Evolutionary conservation across 768 basidiomycete genomes (phyloP).

Genomic region (Leucosporidium scottii): DNA sequence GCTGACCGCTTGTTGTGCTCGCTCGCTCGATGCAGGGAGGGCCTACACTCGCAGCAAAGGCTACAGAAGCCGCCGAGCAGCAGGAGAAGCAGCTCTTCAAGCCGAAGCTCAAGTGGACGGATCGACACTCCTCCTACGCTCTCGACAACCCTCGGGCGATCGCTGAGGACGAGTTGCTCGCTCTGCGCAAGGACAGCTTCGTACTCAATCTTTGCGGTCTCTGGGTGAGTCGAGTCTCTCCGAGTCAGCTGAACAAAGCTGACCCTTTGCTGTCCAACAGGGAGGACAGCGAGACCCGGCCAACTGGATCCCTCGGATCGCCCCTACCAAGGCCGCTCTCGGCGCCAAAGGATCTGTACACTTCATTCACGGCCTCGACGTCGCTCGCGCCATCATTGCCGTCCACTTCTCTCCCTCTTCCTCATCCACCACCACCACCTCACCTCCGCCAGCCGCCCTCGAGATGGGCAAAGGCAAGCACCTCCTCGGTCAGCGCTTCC

Average conservation of each 20-base stretch:
- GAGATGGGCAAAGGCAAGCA: background rate
- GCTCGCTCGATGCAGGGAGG: conserved; percentile 35
- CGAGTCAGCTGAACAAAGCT: background rate
- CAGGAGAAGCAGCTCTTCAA: conserved; percentile 15
- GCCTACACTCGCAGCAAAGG: conserved; percentile 33
- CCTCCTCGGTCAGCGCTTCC: conserved; percentile 4
- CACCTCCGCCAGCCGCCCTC: conserved; percentile 47
- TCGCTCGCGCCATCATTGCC: conserved; percentile 57
- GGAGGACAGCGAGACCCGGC: conserved; percentile 51
- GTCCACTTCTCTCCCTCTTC: conserved; percentile 48
- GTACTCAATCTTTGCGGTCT: conserved; percentile 60
- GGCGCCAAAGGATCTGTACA: conserved; percentile 55
- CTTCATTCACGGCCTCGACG: conserved; percentile 56
- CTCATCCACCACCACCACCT: conserved; percentile 47
- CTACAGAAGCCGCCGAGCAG: background rate
- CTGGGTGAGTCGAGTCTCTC: conserved; percentile 43
- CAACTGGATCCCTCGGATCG: conserved; percentile 54
- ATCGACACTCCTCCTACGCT: conserved; percentile 51
- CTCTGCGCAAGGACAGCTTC: conserved; percentile 47
- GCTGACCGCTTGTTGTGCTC: background rate
- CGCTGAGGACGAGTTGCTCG: conserved; percentile 55
- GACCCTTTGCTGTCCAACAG: background rate
- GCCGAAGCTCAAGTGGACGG: conserved; percentile 46
- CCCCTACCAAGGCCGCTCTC: conserved; percentile 54
- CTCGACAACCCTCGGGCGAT: conserved; percentile 47